Evolutionary conservation across 1,139 yeast genomes (phyloP), one percentile per base, ranked within the genome.

Genomic region (Oligophagozyma castellii): DNA sequence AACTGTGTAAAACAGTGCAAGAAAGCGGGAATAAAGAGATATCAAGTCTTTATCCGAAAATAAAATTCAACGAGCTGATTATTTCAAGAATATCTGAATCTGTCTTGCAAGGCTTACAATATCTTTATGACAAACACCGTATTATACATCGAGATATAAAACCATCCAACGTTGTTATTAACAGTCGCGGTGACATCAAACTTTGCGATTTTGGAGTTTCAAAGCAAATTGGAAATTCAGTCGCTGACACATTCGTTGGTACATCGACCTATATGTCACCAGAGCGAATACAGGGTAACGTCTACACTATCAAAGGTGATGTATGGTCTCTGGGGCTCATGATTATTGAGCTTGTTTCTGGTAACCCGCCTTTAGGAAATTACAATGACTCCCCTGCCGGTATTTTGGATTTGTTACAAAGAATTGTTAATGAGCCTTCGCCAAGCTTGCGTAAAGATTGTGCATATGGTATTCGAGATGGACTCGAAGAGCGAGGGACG

Each of bases 201-300:
- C 62, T 83, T 18, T 80, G 94, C 55, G 96, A 86, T 55, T 86
- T 86, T 58, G 96, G 98, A 8, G 98, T 89, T 5, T 73, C 86
- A 22, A 71, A 95, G 38, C 94, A 84, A 50, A 64, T 89, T 35
- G 80, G 83, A 34, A 84, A 86, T 51, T 84, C 95, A 1, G 68
- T 89, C 36, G 96, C 95, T 1, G 95, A 89, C 43, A 89, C 96
- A 0, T 89, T 89, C 62, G 96, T 89, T 7, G 98, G 98, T 2
- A 89, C 98, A 1, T 83, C 95, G 1, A 83, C 93, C 2, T 89
- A 89, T 49, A 89, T 89, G 98, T 83, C 94, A 1, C 98, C 98
- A 0, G 98, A 89, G 48, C 67, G 98, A 39, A 89, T 89, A 33
- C 95, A 83, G 55, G 98, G 98, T 8, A 81, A 83, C 28, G 76